phyloP scores from a whole-genome alignment of 371 early-diverging fungal genomes.

The Mucor ambiguus region DNA sequence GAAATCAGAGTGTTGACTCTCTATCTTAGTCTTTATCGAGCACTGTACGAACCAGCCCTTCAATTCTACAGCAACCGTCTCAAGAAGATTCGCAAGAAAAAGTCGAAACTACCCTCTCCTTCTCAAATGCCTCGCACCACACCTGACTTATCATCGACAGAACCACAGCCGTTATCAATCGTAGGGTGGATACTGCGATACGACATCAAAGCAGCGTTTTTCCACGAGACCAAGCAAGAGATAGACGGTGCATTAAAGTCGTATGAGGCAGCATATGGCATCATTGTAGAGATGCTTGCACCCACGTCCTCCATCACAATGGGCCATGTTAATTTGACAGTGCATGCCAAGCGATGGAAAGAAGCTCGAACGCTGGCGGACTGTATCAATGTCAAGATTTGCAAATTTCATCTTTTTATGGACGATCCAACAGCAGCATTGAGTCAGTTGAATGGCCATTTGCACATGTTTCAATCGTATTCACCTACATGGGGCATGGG shows the following conservation, averaged over 20 bases:
- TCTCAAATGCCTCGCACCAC: constrained; percentile 34
- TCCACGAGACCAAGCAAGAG: constrained; percentile 81
- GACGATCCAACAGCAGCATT: constrained; percentile 71
- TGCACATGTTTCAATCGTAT: constrained; percentile 62
- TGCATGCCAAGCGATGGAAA: constrained; percentile 61
- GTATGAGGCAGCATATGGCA: constrained; percentile 73
- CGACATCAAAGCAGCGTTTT: constrained; percentile 78
- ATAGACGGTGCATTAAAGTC: constrained; percentile 74
- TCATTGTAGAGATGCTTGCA: constrained; percentile 66
- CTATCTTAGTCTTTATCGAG: constrained; percentile 58
- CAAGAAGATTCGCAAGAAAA: constrained; percentile 74
- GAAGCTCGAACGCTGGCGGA: constrained; percentile 68
- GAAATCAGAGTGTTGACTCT: background rate
- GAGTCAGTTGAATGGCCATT: constrained; percentile 70
- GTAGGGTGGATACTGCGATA: constrained; percentile 85
- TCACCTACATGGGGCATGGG: constrained; percentile 60
- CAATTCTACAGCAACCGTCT: constrained; percentile 76
- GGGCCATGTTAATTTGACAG: constrained; percentile 47
- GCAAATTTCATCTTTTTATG: constrained; percentile 68
- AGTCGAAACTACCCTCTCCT: constrained; percentile 61
- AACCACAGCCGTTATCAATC: constrained; percentile 50
- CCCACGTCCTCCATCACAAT: constrained; percentile 50
- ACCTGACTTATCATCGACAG: constrained; percentile 32
- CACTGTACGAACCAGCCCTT: constrained; percentile 68
- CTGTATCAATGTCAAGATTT: constrained; percentile 79